Conservation (phyloP, 805 yeast genomes). For the Vanderwaltozyma tropicalis region DNA sequence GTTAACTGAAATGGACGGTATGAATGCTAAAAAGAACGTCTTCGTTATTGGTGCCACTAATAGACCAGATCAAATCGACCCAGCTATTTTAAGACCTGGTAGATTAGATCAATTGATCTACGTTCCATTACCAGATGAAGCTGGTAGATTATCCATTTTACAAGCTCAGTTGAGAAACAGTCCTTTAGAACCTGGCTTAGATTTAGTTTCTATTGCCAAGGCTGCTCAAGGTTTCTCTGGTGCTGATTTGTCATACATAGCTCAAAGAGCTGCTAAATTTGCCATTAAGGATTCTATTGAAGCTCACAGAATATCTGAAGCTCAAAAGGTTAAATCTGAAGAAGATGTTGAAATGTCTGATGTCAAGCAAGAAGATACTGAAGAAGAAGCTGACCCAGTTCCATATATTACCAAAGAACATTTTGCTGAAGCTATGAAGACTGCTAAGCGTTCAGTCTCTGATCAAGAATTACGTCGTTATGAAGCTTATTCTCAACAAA, state of each 20-base stretch:
- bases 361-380: constrained; percentile 27
- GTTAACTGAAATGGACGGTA: constrained; percentile 98
- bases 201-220: constrained; percentile 78
- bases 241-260: constrained; percentile 96
- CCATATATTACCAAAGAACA: constrained; percentile 91
- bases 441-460: constrained; percentile 94
- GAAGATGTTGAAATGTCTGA: constrained; percentile 41
- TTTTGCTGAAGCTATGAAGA: constrained; percentile 99
- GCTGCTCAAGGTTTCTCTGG: constrained; percentile 97
- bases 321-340: constrained; percentile 34
- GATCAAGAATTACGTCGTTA: constrained; percentile 97
- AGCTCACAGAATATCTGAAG: constrained; percentile 49
- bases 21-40: constrained; percentile 98
- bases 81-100: constrained; percentile 97
- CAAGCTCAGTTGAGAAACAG: constrained; percentile 96
- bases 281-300: constrained; percentile 97
- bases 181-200: constrained; percentile 95
- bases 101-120: constrained; percentile 97
- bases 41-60: constrained; percentile 99
- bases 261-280: constrained; percentile 96
- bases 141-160: constrained; percentile 85
- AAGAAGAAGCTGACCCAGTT: constrained; percentile 69
- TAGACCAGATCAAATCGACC: constrained; percentile 99
- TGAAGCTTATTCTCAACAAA: constrained; percentile 95
- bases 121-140: constrained; percentile 96